phyloP scores from a whole-genome alignment of 352 stramenopile genomes.

The Phytophthora aleatoria region DNA sequence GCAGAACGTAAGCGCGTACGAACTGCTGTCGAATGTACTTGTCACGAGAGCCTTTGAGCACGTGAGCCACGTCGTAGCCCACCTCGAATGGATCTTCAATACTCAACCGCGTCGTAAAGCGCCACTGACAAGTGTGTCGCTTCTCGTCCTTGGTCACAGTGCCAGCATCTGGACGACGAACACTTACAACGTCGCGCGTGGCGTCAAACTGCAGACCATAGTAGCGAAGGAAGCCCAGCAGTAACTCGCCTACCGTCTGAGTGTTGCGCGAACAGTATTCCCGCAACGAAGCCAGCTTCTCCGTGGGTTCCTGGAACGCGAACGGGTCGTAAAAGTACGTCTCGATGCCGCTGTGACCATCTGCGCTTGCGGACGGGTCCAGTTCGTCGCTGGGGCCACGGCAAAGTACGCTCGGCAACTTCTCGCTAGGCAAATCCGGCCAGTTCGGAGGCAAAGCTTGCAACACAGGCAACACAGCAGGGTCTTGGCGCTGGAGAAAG shows the following conservation, averaged over 20 bases:
- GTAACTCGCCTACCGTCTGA: slow-evolving; percentile 61
- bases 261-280: slow-evolving; percentile 55
- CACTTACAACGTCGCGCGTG: slow-evolving; percentile 65
- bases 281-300: slow-evolving; percentile 49
- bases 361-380: slow-evolving; percentile 24
- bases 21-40: slow-evolving; percentile 89
- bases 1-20: slow-evolving; percentile 66
- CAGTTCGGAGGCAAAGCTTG: slow-evolving; percentile 67
- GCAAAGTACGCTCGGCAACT: slow-evolving; percentile 58
- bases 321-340: slow-evolving; percentile 89
- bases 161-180: slow-evolving; percentile 58
- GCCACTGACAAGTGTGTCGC: slow-evolving; percentile 65
- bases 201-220: slow-evolving; percentile 78
- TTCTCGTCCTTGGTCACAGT: slow-evolving; percentile 82
- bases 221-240: slow-evolving; percentile 80
- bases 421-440: slow-evolving; percentile 39
- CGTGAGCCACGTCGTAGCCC: slow-evolving; percentile 97
- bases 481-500: slow-evolving; percentile 75
- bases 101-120: slow-evolving; percentile 75
- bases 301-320: slow-evolving; percentile 49
- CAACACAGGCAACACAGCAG: slow-evolving; percentile 74
- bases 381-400: slow-evolving; percentile 54
- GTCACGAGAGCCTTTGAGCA: slow-evolving; percentile 91
- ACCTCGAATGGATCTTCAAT: slow-evolving; percentile 99
- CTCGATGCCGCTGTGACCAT: slow-evolving; percentile 49